These are phyloP conservation scores for Camptophora hylomeconis DNA, from an alignment of 2,329 filamentous ascomycete genomes.

Conservation along the genomic window DNA sequence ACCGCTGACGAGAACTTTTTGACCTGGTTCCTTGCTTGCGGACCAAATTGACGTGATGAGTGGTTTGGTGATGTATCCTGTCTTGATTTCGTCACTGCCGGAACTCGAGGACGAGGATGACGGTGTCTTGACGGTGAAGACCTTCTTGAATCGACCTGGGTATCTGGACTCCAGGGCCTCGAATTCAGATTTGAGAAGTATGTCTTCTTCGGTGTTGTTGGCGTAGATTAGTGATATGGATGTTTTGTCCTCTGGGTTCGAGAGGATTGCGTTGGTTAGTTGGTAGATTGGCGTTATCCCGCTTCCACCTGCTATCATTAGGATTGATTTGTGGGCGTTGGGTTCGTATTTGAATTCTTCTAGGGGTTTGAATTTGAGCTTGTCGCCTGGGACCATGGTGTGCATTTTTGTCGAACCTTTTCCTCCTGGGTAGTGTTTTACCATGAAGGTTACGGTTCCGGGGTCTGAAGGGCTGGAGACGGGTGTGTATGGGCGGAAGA, in stretches of 20 bases:
- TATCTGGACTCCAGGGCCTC: conserved; percentile 36
- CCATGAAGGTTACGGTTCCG: conserved; percentile 49
- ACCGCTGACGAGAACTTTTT: conserved; percentile 56
- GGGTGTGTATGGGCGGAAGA: conserved; percentile 54
- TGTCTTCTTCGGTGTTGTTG: conserved; percentile 50
- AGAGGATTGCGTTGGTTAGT: conserved; percentile 48
- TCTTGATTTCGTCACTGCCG: conserved; percentile 30
- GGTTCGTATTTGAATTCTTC: conserved; percentile 42
- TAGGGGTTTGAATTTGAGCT: conserved; percentile 45
- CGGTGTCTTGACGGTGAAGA: conserved; percentile 50
- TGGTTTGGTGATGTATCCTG: conserved; percentile 46
- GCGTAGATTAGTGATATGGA: conserved; percentile 53
- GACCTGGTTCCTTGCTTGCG: conserved; percentile 20
- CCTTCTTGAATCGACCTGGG: conserved; percentile 43
- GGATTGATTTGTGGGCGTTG: conserved; percentile 35
- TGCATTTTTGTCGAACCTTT: conserved; percentile 55
- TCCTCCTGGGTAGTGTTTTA: conserved; percentile 57
- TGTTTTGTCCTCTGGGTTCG: conserved; percentile 48
- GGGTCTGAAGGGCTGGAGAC: conserved; percentile 41
- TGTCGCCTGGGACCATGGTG: conserved; percentile 48
- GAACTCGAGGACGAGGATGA: conserved; percentile 26
- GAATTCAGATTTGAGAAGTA: conserved; percentile 45
- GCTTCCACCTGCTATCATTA: conserved; percentile 56
- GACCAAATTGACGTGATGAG: conserved; percentile 41
- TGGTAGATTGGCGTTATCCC: conserved; percentile 62